Base-by-base conservation (phyloP, 345 rosid species). In the Gossypium anomalum region DNA sequence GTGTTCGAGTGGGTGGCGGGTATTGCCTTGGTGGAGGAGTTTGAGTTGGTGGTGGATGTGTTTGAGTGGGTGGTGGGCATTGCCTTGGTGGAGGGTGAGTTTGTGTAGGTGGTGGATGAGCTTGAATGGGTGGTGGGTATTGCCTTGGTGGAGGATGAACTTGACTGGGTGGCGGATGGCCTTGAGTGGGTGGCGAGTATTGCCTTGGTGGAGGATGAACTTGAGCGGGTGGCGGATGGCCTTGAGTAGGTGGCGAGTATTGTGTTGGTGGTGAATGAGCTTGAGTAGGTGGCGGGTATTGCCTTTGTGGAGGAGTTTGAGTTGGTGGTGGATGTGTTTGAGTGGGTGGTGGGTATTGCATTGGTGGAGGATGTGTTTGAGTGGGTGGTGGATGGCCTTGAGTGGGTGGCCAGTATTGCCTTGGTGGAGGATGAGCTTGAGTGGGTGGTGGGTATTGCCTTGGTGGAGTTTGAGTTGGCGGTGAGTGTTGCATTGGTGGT, bases 121-220 rank as follows among this genome's bases (percentile, higher is more conserved):
- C 4, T 9, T 56, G 25, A 20, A 6, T 19, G 5, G 60, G 74
- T 10, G 63, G 73, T 0, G 73, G 20, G 22, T 70, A 51, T 3
- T 66, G 41, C 23, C 23, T 56, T 56, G 60, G 60, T n/a, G 60
- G 27, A 9, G 60, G 11, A 20, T 55, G 59, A 19, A 4, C 10
- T 19, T 55, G 20, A 17, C 0, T 55, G 9, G 59, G 59, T 19
- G 58, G 58, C 0, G 72, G 78, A 53, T 72, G 22, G 0, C n/a
- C 19, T 2, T 14, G 63, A n/a, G 64, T n/a, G 22, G 82, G 77
- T 57, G 83, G 80, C 0, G 65, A 51, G 3, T 60, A 16, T 2
- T 43, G 3, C 29, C 34, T 3, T 7, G 45, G 72, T 15, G 74
- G 58, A 9, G 67, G 0, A 63, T 38, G 17, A 0, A 0, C 1